These are phyloP conservation scores for Polytrichum commune DNA, from an alignment of 225 moss, liverwort and hornwort species.

Conservation along the genomic window DNA sequence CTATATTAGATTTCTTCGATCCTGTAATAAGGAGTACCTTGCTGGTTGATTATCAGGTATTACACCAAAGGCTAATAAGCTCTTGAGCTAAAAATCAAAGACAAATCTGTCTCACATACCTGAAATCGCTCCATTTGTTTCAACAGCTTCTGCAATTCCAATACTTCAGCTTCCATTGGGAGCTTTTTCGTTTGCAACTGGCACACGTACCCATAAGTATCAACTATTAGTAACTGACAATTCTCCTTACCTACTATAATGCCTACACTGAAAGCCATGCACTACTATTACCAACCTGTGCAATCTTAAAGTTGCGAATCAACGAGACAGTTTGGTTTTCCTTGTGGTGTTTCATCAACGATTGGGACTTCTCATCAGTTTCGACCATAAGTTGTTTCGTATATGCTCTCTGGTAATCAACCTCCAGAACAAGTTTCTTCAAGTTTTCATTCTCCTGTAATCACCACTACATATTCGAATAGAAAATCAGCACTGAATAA, in stretches of 20 bases:
- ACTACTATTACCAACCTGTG: conserved; percentile 34
- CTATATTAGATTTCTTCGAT: no score
- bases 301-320: conserved; percentile 56
- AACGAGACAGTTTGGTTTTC: conserved; percentile 45
- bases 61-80: no score
- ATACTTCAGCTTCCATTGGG: conserved; percentile 39
- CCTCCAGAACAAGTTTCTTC: conserved; percentile 17
- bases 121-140: conserved; percentile 50
- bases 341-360: conserved; percentile 15
- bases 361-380: conserved; percentile 22
- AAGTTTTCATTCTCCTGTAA: conserved; percentile 18
- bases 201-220: no score
- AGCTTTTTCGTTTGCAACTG: conserved; percentile 50
- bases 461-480: neutral
- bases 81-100: no score
- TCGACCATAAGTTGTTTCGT: conserved; percentile 17
- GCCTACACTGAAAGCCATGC: neutral
- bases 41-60: no score
- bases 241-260: neutral
- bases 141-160: conserved; percentile 22
- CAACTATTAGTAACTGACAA: no score
- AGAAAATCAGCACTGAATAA: no score
- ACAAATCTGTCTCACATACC: conserved; percentile 3
- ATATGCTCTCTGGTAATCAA: conserved; percentile 22
- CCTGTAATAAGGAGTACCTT: no score